phyloP scores from a whole-genome alignment of 257 asterid genomes.

The Vinca minor region DNA sequence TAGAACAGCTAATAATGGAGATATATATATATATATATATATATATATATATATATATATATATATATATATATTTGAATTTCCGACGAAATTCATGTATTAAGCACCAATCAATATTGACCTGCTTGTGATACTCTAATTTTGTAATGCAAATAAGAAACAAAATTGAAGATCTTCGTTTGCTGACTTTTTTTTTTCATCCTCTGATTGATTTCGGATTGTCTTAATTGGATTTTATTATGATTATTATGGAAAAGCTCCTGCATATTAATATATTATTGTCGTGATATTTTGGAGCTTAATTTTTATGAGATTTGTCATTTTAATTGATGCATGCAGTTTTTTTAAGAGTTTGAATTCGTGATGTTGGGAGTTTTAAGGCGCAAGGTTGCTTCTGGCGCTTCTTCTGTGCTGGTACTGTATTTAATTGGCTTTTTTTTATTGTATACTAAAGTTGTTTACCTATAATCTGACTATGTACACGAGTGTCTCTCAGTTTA shows the following conservation, averaged over 20 bases:
- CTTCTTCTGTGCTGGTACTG: slow-evolving; percentile 50
- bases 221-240: not conserved
- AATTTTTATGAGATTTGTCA: not conserved
- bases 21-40: no score
- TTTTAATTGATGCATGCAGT: slow-evolving; percentile 21
- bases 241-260: no score
- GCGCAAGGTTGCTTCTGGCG: slow-evolving; percentile 71
- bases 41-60: no score
- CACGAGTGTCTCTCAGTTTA: not conserved
- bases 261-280: not conserved
- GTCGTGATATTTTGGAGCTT: not conserved
- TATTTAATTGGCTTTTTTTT: not conserved
- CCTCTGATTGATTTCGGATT: no score
- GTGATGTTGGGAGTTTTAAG: slow-evolving; percentile 82
- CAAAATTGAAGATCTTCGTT: not conserved
- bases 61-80: no score
- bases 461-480: not conserved
- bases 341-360: slow-evolving; percentile 25
- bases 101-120: not conserved
- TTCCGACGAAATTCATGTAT: not conserved
- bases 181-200: no score
- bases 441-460: no score
- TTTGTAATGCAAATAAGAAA: not conserved
- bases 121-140: not conserved
- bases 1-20: no score